Conservation (phyloP, 108 stramenopile species). For the Phaeodactylum tricornutum region DNA sequence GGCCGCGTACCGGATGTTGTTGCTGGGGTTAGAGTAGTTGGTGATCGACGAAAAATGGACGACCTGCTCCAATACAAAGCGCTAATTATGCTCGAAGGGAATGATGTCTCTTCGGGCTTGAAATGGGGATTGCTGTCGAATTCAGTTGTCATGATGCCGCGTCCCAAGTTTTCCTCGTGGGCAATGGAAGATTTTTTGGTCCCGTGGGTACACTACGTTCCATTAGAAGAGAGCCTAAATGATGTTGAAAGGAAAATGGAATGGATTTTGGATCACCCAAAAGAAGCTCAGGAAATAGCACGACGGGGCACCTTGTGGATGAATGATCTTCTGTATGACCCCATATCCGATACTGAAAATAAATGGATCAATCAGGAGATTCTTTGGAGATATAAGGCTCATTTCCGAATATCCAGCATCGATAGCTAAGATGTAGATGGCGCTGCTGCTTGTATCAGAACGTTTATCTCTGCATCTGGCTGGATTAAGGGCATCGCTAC, state of each 20-base stretch:
- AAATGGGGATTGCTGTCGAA: slow-evolving; percentile 29
- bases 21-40: slow-evolving; percentile 21
- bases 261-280: slow-evolving; percentile 33
- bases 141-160: slow-evolving; percentile 39
- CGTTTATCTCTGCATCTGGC: no score
- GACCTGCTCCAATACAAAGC: slow-evolving; percentile 35
- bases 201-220: slow-evolving; percentile 48
- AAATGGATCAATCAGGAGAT: slow-evolving; percentile 10
- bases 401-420: no score
- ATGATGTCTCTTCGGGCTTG: slow-evolving; percentile 35
- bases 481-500: no score
- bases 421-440: no score
- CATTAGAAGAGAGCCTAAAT: slow-evolving; percentile 25
- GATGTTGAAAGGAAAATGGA: slow-evolving; percentile 29
- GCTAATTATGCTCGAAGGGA: slow-evolving; percentile 29
- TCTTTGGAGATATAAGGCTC: slow-evolving; percentile 9
- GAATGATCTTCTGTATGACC: slow-evolving; percentile 24
- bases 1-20: slow-evolving; percentile 21
- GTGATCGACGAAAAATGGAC: slow-evolving; percentile 10
- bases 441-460: no score
- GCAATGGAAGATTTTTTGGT: slow-evolving; percentile 39
- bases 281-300: slow-evolving; percentile 28
- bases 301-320: slow-evolving; percentile 36
- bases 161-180: slow-evolving; percentile 31
- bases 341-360: slow-evolving; percentile 9